These are phyloP conservation scores for Testicularia cyperi DNA, from an alignment of 1,284 basidiomycete genomes.

Conservation along the genomic window DNA sequence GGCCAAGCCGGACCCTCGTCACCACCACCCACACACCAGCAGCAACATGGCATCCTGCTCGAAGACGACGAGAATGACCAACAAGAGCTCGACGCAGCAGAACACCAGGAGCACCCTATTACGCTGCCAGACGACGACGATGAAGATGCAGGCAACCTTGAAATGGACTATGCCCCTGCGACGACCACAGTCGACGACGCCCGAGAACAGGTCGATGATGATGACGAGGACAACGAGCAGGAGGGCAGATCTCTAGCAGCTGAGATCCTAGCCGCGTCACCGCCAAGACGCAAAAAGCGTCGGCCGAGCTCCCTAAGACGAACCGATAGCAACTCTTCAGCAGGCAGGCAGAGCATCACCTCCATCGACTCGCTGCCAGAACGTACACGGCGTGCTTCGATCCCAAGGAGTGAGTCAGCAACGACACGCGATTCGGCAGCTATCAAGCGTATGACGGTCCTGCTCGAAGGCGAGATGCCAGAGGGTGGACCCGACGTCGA, in stretches of 20 bases:
- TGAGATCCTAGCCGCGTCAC: conserved; percentile 22
- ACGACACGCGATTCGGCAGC: conserved; percentile 5
- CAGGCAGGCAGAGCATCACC: conserved; percentile 8
- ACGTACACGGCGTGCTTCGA: conserved; percentile 8
- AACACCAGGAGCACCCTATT: conserved; percentile 1
- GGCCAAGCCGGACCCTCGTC: too few species aligned
- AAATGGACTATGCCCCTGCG: conserved; percentile 28
- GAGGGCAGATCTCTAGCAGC: conserved; percentile 12
- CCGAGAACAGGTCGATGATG: neutral
- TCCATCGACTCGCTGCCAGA: conserved; percentile 16
- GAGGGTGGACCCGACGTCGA: conserved; percentile 41
- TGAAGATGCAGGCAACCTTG: conserved; percentile 31
- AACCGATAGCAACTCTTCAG: conserved; percentile 19
- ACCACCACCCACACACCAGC: too few species aligned
- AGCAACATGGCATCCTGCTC: too few species aligned
- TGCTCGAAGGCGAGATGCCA: conserved; percentile 50
- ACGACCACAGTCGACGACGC: neutral
- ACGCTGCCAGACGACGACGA: conserved; percentile 26
- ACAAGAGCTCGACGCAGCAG: neutral
- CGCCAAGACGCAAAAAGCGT: conserved; percentile 13
- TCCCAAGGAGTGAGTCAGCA: conserved; percentile 6
- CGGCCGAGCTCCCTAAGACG: conserved; percentile 11
- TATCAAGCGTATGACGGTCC: conserved; percentile 46
- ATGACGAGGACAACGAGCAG: neutral
- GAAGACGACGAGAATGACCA: neutral